phyloP scores from a whole-genome alignment of 2,329 filamentous ascomycete species.

The Colletotrichum limetticola region DNA sequence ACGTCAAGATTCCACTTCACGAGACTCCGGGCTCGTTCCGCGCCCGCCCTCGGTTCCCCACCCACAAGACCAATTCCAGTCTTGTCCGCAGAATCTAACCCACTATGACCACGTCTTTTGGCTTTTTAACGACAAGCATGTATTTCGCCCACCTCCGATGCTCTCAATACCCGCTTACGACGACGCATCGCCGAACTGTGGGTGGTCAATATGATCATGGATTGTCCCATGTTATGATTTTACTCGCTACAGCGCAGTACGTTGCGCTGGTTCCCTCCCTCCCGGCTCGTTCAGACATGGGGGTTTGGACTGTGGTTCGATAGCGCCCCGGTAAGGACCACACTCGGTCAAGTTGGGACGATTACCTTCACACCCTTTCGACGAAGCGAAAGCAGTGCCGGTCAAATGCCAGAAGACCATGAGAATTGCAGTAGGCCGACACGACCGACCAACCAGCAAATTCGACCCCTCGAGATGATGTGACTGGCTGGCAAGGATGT shows the following conservation, averaged over 20 bases:
- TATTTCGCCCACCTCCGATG: neutral
- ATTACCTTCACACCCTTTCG: constrained; percentile 28
- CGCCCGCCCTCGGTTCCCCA: neutral
- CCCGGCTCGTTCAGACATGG: neutral
- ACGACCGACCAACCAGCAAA: constrained; percentile 12
- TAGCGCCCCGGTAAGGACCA: constrained; percentile 10
- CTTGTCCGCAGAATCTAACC: neutral
- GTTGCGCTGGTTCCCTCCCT: neutral
- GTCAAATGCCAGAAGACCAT: constrained; percentile 20
- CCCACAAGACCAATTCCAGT: neutral
- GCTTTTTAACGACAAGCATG: neutral
- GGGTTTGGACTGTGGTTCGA: constrained; percentile 15
- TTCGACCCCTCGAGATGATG: neutral
- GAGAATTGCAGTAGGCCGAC: neutral
- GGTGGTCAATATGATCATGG: neutral
- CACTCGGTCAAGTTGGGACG: constrained; percentile 25
- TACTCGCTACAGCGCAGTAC: constrained; percentile 1
- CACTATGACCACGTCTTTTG: neutral
- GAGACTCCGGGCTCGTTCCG: neutral
- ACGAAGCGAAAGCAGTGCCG: constrained; percentile 27
- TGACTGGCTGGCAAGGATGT: constrained; percentile 8
- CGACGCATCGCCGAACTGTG: neutral
- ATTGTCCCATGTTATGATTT: neutral
- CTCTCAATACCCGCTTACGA: neutral
- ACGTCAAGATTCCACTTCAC: constrained; percentile 5